Evolutionary conservation across 1,139 yeast species (phyloP).

Genomic region (Saccharomyces hybrid): DNA sequence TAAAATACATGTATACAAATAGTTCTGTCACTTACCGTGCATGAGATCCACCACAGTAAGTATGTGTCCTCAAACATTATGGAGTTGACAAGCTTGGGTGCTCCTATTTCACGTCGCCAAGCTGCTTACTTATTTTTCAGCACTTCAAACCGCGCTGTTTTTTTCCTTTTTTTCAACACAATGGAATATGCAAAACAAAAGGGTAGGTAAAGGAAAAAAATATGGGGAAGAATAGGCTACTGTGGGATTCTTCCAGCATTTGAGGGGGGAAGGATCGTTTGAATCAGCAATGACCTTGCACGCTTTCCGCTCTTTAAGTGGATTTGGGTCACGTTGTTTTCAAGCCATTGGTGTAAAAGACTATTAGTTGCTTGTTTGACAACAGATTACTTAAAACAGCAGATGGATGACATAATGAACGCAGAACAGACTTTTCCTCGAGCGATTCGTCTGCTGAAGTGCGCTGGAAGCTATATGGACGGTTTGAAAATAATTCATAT

Average conservation of each 20-base stretch:
- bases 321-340: not conserved
- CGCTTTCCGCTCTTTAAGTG: not conserved
- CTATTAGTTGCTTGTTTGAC: not conserved
- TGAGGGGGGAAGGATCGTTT: not conserved
- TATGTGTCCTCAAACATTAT: not conserved
- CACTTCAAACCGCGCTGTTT: conserved; percentile 3
- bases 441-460: conserved; percentile 44
- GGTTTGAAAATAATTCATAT: conserved; percentile 62
- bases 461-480: conserved; percentile 62
- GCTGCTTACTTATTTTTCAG: not conserved
- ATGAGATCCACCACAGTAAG: not conserved
- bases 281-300: not conserved
- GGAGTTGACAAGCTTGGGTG: no score
- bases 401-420: conserved; percentile 30
- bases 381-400: not conserved
- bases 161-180: not conserved
- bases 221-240: not conserved
- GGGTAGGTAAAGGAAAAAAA: not conserved
- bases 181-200: not conserved
- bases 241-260: not conserved
- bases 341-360: not conserved
- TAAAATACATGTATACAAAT: not conserved
- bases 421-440: conserved; percentile 61
- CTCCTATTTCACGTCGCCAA: not conserved
- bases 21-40: not conserved